Conservation (phyloP, 2,329 filamentous ascomycete genomes). For the Coniochaeta sp. region DNA sequence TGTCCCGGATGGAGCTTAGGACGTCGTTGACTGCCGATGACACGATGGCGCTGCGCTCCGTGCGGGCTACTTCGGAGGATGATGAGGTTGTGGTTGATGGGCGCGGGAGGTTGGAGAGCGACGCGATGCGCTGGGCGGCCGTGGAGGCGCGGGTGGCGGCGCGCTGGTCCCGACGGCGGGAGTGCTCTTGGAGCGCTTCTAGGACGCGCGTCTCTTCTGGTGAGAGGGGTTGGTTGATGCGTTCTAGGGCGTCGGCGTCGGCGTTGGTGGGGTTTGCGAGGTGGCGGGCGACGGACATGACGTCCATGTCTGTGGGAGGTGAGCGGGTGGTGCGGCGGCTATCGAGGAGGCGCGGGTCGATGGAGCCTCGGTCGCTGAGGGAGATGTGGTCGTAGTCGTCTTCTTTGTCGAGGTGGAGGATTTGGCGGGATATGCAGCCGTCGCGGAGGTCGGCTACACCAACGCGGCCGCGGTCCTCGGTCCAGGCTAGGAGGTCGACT, state of each 20-base stretch:
- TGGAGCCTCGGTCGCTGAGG: slow-evolving; percentile 47
- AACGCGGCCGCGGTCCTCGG: slow-evolving; percentile 74
- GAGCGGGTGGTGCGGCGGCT: slow-evolving; percentile 32
- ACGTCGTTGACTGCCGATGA: slow-evolving; percentile 31
- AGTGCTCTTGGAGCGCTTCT: slow-evolving; percentile 47
- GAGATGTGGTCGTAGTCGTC: slow-evolving; percentile 49
- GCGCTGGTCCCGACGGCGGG: slow-evolving; percentile 41
- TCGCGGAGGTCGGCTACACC: slow-evolving; percentile 67
- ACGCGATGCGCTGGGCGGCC: slow-evolving; percentile 3
- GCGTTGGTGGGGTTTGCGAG: slow-evolving; percentile 22
- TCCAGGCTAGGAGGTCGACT: slow-evolving; percentile 88
- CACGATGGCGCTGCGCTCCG: slow-evolving; percentile 27
- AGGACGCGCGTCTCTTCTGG: slow-evolving; percentile 49
- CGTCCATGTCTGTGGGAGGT: slow-evolving; percentile 12
- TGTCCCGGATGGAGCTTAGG: slow-evolving; percentile 25
- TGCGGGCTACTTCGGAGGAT: neutral
- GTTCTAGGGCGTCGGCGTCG: slow-evolving; percentile 29
- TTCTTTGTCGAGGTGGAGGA: slow-evolving; percentile 56
- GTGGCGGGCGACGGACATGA: slow-evolving; percentile 20
- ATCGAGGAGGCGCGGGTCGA: slow-evolving; percentile 47
- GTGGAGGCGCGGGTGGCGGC: neutral
- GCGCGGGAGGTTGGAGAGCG: slow-evolving; percentile 21
- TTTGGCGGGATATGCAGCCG: slow-evolving; percentile 61
- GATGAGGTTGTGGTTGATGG: slow-evolving; percentile 17
- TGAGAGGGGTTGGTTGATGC: slow-evolving; percentile 43